Conservation (phyloP, 257 asterid species). For the Prunella vulgaris region DNA sequence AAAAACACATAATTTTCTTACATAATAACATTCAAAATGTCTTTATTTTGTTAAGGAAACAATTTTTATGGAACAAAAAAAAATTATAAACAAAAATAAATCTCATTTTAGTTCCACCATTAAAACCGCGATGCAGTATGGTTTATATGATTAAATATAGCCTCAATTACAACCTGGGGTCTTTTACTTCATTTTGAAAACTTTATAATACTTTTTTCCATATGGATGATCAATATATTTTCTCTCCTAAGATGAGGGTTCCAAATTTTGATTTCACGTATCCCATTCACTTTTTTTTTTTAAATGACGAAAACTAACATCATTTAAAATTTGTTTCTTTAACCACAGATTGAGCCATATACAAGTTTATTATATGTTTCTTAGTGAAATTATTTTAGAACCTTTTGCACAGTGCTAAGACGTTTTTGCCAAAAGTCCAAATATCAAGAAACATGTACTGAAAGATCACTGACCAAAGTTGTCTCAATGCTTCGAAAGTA, state of each 20-base stretch:
- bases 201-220: not conserved
- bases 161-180: not conserved
- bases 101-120: not conserved
- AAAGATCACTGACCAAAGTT: conserved; percentile 3
- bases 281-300: not conserved
- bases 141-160: not conserved
- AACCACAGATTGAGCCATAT: not conserved
- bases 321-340: not conserved
- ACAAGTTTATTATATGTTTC: not conserved
- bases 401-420: not conserved
- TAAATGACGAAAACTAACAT: not conserved
- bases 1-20: not conserved
- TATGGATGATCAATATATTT: not conserved
- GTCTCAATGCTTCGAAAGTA: conserved; percentile 1
- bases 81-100: not conserved
- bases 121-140: not conserved
- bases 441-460: not conserved
- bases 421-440: not conserved
- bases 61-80: not conserved
- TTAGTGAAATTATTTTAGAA: not conserved
- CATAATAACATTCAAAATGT: not conserved
- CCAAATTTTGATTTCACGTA: not conserved
- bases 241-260: not conserved
- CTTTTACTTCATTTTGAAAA: not conserved
- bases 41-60: too few species aligned